phyloP scores from a whole-genome alignment of 2,329 filamentous ascomycete genomes.

The Penicillium aurantiogriseum region DNA sequence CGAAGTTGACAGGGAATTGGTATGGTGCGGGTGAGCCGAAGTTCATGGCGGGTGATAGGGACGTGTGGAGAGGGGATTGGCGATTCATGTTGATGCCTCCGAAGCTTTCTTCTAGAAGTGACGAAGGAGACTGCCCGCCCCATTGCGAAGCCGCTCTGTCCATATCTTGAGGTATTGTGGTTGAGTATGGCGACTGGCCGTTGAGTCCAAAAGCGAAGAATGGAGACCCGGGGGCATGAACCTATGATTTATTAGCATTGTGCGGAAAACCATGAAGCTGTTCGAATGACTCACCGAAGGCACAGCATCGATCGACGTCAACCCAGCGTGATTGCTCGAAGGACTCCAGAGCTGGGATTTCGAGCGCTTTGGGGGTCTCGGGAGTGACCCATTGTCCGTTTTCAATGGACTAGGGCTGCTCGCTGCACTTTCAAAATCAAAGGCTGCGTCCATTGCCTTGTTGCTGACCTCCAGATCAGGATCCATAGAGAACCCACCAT shows the following conservation, averaged over 20 bases:
- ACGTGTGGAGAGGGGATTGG: constrained; percentile 41
- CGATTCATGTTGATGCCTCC: constrained; percentile 47
- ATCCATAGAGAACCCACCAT: constrained; percentile 32
- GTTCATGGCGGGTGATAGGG: constrained; percentile 40
- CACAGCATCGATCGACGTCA: constrained; percentile 14
- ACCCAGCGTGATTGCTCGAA: constrained; percentile 20
- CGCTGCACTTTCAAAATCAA: constrained; percentile 50
- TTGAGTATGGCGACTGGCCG: constrained; percentile 40
- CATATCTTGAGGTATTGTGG: constrained; percentile 29
- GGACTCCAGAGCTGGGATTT: constrained; percentile 31
- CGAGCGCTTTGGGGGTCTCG: constrained; percentile 24
- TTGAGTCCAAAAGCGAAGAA: constrained; percentile 38
- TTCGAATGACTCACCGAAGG: constrained; percentile 31
- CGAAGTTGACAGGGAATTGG: constrained; percentile 40
- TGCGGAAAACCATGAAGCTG: background rate
- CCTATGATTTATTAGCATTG: constrained; percentile 19
- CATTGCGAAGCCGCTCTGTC: constrained; percentile 38
- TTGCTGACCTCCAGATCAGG: constrained; percentile 47
- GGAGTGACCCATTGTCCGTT: constrained; percentile 24
- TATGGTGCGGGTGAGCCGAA: constrained; percentile 34
- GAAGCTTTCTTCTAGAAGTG: constrained; percentile 46
- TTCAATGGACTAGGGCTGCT: constrained; percentile 47
- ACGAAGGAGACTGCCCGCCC: constrained; percentile 45
- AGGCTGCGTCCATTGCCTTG: constrained; percentile 49
- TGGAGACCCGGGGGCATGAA: constrained; percentile 24